phyloP scores from a whole-genome alignment of 495 filamentous ascomycete genomes.

The Geoglossum glabrum region DNA sequence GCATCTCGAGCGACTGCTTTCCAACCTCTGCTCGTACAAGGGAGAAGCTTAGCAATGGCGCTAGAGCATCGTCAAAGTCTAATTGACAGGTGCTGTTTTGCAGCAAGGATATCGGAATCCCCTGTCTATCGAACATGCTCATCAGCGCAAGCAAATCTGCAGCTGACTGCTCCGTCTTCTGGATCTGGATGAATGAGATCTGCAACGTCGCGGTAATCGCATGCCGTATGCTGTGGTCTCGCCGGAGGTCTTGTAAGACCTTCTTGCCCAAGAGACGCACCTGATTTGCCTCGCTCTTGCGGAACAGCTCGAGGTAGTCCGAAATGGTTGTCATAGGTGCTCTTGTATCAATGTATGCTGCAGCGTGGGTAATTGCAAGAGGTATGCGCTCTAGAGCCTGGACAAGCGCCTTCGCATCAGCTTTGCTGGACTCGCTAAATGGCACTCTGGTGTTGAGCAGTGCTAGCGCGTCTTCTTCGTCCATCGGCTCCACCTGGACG shows the following conservation, averaged over 20 bases:
- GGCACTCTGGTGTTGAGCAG: constrained; percentile 12
- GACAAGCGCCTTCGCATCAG: not conserved
- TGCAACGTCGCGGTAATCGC: constrained; percentile 6
- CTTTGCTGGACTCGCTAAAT: constrained; percentile 3
- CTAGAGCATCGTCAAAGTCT: constrained; percentile 19
- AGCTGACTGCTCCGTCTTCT: constrained; percentile 18
- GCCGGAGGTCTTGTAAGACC: constrained; percentile 3
- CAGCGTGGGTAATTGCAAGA: constrained; percentile 28
- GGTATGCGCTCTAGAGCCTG: constrained; percentile 21
- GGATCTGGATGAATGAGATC: constrained; percentile 18
- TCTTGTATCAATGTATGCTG: constrained; percentile 27
- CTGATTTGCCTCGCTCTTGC: constrained; percentile 1
- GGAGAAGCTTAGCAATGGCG: constrained; percentile 23
- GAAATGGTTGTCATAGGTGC: not conserved
- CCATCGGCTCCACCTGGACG: constrained; percentile 8
- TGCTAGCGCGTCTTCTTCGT: constrained; percentile 12
- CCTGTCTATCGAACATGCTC: constrained; percentile 22
- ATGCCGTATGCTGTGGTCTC: constrained; percentile 3
- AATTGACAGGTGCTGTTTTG: constrained; percentile 11
- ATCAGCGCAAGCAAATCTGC: constrained; percentile 25
- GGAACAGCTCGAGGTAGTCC: not conserved
- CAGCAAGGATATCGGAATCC: constrained; percentile 22
- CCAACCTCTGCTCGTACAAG: constrained; percentile 15
- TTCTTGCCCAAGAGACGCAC: not conserved
- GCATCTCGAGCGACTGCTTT: constrained; percentile 16